These are phyloP conservation scores for Coemansia sp. DNA, from an alignment of 192 early-diverging fungal species.

Conservation along the genomic window DNA sequence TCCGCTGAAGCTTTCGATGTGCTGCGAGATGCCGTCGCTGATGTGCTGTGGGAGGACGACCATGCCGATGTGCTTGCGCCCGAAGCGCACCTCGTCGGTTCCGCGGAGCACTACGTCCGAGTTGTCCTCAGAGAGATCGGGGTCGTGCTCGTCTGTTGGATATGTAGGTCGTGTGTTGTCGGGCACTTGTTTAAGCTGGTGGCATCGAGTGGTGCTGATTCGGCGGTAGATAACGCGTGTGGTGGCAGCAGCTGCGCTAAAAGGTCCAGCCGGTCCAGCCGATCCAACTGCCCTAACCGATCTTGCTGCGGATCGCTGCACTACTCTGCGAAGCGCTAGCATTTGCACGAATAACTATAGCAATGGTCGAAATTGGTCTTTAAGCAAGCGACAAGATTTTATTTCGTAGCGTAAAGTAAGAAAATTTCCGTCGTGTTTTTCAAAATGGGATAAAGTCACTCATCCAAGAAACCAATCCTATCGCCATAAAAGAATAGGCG, in stretches of 20 bases:
- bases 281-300: too few relatives aligned
- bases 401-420: too few relatives aligned
- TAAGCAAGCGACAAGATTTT: too few relatives aligned
- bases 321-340: background rate
- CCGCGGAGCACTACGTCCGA: constrained; percentile 22
- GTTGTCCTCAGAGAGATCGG: background rate
- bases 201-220: background rate
- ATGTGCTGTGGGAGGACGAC: constrained; percentile 23
- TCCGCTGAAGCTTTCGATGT: constrained; percentile 6
- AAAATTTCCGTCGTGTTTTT: too few relatives aligned
- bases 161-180: background rate
- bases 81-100: constrained; percentile 48
- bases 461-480: too few relatives aligned
- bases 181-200: background rate
- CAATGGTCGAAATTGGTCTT: too few relatives aligned
- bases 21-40: constrained; percentile 2
- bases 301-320: background rate
- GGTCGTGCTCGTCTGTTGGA: background rate
- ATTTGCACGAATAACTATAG: too few relatives aligned
- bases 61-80: constrained; percentile 49
- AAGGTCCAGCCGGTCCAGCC: background rate
- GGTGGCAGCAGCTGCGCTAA: too few relatives aligned
- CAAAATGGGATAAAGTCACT: too few relatives aligned
- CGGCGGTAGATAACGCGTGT: background rate
- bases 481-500: too few relatives aligned